phyloP scores from a whole-genome alignment of 1,284 basidiomycete genomes.

The Irpex lacteus region DNA sequence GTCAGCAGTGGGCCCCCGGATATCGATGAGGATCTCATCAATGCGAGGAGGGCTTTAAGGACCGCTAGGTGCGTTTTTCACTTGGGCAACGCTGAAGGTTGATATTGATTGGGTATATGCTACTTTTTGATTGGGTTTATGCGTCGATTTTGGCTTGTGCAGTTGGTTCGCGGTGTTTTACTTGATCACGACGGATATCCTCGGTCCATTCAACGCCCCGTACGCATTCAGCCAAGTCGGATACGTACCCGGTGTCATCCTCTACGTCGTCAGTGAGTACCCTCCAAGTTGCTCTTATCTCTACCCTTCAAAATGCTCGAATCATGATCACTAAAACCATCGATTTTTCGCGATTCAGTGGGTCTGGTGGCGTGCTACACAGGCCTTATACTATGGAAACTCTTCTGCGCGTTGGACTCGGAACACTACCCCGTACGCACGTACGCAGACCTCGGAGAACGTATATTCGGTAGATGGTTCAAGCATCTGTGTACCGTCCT shows the following conservation, averaged over 20 bases:
- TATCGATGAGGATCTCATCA: not conserved
- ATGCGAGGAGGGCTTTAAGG: not conserved
- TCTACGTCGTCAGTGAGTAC: slow-evolving; percentile 29
- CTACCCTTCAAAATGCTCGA: too few species aligned
- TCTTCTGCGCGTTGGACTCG: slow-evolving; percentile 60
- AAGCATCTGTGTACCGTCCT: slow-evolving; percentile 30
- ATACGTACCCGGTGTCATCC: slow-evolving; percentile 48
- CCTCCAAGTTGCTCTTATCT: too few species aligned
- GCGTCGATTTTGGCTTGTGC: not conserved
- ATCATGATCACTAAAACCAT: too few species aligned
- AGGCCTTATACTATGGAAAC: slow-evolving; percentile 53
- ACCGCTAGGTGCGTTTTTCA: not conserved
- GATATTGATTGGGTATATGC: not conserved
- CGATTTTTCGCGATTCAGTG: too few species aligned
- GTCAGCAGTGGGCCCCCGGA: not conserved
- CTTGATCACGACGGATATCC: not conserved
- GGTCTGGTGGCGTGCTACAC: slow-evolving; percentile 43
- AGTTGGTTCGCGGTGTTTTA: not conserved
- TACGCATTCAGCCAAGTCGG: slow-evolving; percentile 59
- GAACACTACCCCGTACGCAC: slow-evolving; percentile 53
- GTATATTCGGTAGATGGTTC: slow-evolving; percentile 50
- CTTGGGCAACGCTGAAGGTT: too few species aligned
- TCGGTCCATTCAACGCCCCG: slow-evolving; percentile 51
- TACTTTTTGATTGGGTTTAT: not conserved
- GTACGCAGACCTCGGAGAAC: slow-evolving; percentile 56